phyloP scores from a whole-genome alignment of 2,329 filamentous ascomycete species.

The Tolypocladium ophioglossoides region DNA sequence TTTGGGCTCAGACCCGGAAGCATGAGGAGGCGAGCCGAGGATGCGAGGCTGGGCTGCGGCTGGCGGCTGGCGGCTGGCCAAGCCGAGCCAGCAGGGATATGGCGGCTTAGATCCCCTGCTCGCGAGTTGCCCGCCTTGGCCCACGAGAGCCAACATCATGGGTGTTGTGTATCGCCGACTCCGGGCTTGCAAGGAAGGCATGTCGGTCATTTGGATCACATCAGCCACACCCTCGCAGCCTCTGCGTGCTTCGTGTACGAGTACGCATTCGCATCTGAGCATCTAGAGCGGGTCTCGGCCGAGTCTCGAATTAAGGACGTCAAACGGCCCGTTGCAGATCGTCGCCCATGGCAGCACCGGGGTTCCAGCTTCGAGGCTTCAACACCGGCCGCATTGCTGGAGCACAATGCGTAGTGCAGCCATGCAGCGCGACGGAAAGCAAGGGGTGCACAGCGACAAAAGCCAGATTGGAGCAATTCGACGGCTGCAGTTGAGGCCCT shows the following conservation, averaged over 20 bases:
- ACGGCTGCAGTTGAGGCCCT: not conserved
- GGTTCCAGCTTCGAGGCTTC: not conserved
- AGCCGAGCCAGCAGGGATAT: not conserved
- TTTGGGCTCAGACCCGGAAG: not conserved
- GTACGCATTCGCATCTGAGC: not conserved
- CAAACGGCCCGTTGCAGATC: not conserved
- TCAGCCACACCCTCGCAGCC: not conserved
- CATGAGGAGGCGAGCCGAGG: not conserved
- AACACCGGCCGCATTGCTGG: not conserved
- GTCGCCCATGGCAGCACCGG: not conserved
- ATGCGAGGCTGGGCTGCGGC: not conserved
- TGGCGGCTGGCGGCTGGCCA: not conserved
- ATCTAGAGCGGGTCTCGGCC: not conserved
- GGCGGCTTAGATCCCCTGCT: not conserved
- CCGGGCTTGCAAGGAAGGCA: not conserved
- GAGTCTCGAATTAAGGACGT: not conserved
- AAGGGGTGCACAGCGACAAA: not conserved
- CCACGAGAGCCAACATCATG: not conserved
- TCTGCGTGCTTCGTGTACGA: not conserved
- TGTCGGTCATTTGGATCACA: too few relatives aligned
- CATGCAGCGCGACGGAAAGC: not conserved
- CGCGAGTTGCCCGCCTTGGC: too few relatives aligned
- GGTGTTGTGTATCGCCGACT: not conserved
- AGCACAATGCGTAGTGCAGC: not conserved
- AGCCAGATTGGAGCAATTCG: not conserved